These are phyloP conservation scores for Phytophthora pisi DNA, from an alignment of 352 stramenopile species.

Conservation along the genomic window DNA sequence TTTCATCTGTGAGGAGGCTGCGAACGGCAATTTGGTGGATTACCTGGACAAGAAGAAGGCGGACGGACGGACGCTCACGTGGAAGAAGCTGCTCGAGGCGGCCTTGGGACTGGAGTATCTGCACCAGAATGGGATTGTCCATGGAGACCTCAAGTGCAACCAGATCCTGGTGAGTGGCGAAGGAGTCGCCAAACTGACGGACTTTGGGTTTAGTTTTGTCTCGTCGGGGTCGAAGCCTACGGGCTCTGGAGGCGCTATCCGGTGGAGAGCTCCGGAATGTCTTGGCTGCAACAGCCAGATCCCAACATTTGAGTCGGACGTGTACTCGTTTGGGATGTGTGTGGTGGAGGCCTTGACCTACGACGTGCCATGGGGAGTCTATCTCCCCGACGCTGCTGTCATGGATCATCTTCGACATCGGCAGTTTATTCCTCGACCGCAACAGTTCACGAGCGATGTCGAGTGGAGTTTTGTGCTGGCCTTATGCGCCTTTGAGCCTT, in stretches of 20 bases:
- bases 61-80: slow-evolving; percentile 10
- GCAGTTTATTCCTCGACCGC: slow-evolving; percentile 11
- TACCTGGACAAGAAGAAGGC: slow-evolving; percentile 19
- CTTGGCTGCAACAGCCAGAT: slow-evolving; percentile 3
- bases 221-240: slow-evolving; percentile 4
- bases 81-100: slow-evolving; percentile 40
- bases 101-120: slow-evolving; percentile 45
- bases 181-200: slow-evolving; percentile 33
- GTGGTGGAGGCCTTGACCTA: slow-evolving; percentile 42
- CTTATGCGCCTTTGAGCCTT: slow-evolving; percentile 22
- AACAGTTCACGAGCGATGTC: slow-evolving; percentile 3
- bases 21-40: slow-evolving; percentile 28
- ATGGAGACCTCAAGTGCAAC: slow-evolving; percentile 73
- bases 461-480: slow-evolving; percentile 24
- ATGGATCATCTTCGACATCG: slow-evolving; percentile 16
- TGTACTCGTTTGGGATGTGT: slow-evolving; percentile 63
- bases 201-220: slow-evolving; percentile 34
- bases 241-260: slow-evolving; percentile 2
- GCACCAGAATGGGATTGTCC: slow-evolving; percentile 40
- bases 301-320: slow-evolving; percentile 37
- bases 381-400: slow-evolving; percentile 10
- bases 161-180: slow-evolving; percentile 42
- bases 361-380: slow-evolving; percentile 7
- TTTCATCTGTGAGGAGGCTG: slow-evolving; percentile 37
- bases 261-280: slow-evolving; percentile 40